These are phyloP conservation scores for Yarrowia sp. DNA, from an alignment of 805 yeast species.

Conservation along the genomic window DNA sequence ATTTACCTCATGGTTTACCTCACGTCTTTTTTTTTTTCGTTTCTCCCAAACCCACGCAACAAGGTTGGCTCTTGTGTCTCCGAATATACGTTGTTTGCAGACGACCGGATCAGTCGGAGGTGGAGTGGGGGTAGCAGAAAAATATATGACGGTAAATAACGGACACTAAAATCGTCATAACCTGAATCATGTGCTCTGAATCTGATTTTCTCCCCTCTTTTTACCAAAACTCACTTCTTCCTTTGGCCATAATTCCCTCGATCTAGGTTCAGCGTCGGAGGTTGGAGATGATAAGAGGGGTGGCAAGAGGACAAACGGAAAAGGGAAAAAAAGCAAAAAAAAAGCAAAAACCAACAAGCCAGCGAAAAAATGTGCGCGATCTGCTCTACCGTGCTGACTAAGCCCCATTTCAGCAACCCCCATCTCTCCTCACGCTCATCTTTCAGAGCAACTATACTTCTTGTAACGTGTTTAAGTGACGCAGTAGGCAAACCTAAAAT, in stretches of 20 bases:
- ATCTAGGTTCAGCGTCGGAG: conserved; percentile 26
- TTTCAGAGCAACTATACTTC: background rate
- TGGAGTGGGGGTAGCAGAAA: too few species aligned
- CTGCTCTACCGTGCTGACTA: too few species aligned
- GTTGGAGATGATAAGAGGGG: background rate
- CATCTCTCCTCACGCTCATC: background rate
- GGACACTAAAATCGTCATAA: too few species aligned
- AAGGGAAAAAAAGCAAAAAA: background rate
- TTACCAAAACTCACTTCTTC: too few species aligned
- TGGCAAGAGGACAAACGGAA: background rate
- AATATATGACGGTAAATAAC: too few species aligned
- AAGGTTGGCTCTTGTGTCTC: conserved; percentile 20
- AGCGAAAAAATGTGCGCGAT: too few species aligned
- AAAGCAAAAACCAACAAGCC: background rate
- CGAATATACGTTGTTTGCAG: conserved; percentile 32
- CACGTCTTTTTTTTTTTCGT: background rate
- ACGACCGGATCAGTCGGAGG: background rate
- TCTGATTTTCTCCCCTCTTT: too few species aligned
- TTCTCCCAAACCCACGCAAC: background rate
- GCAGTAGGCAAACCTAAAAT: background rate
- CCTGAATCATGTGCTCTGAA: too few species aligned
- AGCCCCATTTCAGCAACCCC: background rate
- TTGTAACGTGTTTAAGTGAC: conserved; percentile 14
- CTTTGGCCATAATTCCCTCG: conserved; percentile 9
- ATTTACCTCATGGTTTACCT: conserved; percentile 1